Percentiles rank a stretch among this genome's conserved stretches.
phyloP scores from a whole-genome alignment of 1,284 basidiomycete genomes.

The Ceratobasidium papillatum region DNA sequence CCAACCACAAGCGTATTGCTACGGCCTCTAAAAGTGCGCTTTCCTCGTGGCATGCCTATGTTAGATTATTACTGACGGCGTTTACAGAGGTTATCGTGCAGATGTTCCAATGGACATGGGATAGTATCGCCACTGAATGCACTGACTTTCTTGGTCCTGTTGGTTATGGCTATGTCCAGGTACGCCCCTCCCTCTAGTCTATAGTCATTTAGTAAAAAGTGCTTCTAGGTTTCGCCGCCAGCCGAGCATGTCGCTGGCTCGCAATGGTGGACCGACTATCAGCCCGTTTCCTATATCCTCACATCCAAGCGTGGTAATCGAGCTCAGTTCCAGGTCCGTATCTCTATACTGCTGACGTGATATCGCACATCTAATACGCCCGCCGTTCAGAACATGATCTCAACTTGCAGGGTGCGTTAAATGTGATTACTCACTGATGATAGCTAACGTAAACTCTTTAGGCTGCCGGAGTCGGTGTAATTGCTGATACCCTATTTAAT shows the following conservation, averaged over 20 bases:
- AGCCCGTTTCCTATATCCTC: constrained; percentile 45
- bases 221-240: constrained; percentile 37
- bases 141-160: constrained; percentile 70
- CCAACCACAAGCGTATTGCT: not conserved
- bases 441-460: not conserved
- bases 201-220: not conserved
- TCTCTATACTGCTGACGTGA: not conserved
- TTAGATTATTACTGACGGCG: not conserved
- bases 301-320: constrained; percentile 46
- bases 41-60: not conserved
- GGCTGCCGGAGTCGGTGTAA: constrained; percentile 45
- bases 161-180: constrained; percentile 73
- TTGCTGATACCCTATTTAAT: constrained; percentile 46
- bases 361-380: not conserved
- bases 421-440: not conserved
- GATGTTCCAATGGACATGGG: constrained; percentile 65
- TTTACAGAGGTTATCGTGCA: constrained; percentile 60
- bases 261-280: constrained; percentile 48
- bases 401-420: constrained; percentile 21
- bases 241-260: constrained; percentile 43
- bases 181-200: not conserved
- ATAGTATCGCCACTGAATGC: constrained; percentile 69
- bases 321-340: constrained; percentile 39
- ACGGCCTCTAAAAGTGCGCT: not conserved
- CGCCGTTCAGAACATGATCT: constrained; percentile 44